Percentiles rank a stretch among this genome's conserved stretches.
Evolutionary conservation across 257 asterid species (phyloP).

Genomic region (Ballota nigra): DNA sequence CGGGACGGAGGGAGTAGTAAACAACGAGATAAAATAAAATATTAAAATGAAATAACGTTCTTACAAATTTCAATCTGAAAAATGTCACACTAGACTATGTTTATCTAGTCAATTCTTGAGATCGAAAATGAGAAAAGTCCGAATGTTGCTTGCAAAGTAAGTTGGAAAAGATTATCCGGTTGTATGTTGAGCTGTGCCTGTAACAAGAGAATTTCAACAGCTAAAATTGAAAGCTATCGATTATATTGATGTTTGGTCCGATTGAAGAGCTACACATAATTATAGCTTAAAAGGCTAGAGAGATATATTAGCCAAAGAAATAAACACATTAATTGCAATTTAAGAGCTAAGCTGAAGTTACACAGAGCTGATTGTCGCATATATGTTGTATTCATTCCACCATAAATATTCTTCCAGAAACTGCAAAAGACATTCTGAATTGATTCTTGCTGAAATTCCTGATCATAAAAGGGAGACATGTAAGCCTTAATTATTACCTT

Average conservation of each 20-base stretch:
- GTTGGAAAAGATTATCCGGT: neutral
- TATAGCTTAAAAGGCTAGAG: neutral
- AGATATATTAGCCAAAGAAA: neutral
- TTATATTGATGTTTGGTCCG: neutral
- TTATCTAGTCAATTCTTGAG: too few relatives aligned
- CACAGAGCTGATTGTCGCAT: neutral
- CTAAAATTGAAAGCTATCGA: neutral
- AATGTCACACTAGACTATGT: too few relatives aligned
- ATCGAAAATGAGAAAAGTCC: too few relatives aligned
- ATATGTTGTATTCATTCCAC: neutral
- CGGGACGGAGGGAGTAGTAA: too few relatives aligned
- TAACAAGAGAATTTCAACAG: neutral
- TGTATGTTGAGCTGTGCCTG: neutral
- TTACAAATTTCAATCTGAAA: too few relatives aligned
- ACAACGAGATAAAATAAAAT: too few relatives aligned
- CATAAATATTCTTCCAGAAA: neutral
- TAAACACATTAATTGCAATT: neutral
- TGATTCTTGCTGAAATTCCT: neutral
- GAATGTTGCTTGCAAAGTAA: neutral
- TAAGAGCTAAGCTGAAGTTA: neutral
- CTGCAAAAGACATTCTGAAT: neutral
- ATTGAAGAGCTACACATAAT: neutral
- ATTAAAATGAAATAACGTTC: too few relatives aligned
- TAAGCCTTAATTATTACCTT: neutral
- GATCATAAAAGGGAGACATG: neutral